Conservation (phyloP, 2,329 filamentous ascomycete genomes). For the Byssoonygena ceratinophila region DNA sequence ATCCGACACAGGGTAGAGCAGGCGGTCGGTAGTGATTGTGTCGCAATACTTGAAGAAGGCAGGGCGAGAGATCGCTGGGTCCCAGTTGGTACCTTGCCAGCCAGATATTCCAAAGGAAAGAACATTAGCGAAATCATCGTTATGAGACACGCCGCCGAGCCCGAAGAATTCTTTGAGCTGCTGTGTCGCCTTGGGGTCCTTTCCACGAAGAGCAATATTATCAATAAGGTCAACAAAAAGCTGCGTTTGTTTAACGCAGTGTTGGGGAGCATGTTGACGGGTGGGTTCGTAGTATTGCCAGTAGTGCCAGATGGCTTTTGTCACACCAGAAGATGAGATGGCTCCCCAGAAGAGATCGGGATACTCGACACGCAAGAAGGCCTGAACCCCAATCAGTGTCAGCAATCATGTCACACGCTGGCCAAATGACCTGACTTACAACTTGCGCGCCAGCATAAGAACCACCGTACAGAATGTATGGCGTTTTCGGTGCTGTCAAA, state of each 20-base stretch:
- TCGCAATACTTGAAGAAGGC: slow-evolving; percentile 46
- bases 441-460: slow-evolving; percentile 74
- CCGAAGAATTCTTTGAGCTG: slow-evolving; percentile 47
- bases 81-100: slow-evolving; percentile 52
- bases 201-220: slow-evolving; percentile 44
- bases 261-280: slow-evolving; percentile 45
- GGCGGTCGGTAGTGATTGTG: slow-evolving; percentile 42
- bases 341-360: slow-evolving; percentile 68
- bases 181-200: slow-evolving; percentile 35
- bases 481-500: slow-evolving; percentile 53
- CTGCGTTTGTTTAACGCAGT: slow-evolving; percentile 56
- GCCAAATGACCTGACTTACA: slow-evolving; percentile 8
- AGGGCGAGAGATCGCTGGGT: slow-evolving; percentile 43
- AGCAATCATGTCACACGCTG: neutral
- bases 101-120: slow-evolving; percentile 37
- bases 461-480: slow-evolving; percentile 73
- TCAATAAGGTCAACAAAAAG: slow-evolving; percentile 51
- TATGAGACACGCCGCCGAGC: slow-evolving; percentile 33
- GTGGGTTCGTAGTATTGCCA: slow-evolving; percentile 56
- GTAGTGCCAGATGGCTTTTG: slow-evolving; percentile 65
- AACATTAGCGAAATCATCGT: slow-evolving; percentile 45
- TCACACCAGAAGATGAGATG: slow-evolving; percentile 72
- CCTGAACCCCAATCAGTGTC: slow-evolving; percentile 25
- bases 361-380: slow-evolving; percentile 64
- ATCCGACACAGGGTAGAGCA: slow-evolving; percentile 37